These are phyloP conservation scores for Talaromyces wortmannii DNA, from an alignment of 495 filamentous ascomycete genomes.

Conservation along the genomic window DNA sequence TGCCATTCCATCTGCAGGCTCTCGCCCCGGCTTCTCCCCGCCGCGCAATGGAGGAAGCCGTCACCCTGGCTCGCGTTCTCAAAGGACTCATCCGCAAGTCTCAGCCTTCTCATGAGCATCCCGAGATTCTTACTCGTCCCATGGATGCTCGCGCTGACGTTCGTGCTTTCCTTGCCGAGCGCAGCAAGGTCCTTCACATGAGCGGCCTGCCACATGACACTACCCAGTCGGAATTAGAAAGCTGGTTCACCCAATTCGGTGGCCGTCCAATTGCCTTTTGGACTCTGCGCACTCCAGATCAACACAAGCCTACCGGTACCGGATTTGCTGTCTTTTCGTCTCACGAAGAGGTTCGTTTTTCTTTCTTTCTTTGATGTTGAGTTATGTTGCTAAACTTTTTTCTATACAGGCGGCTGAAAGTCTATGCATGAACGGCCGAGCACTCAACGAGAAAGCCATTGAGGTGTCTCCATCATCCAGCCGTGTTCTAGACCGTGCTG, in stretches of 20 bases:
- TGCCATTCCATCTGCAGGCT: constrained; percentile 96
- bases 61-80: constrained; percentile 87
- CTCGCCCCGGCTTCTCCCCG: constrained; percentile 94
- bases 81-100: constrained; percentile 92
- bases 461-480: constrained; percentile 96
- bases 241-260: constrained; percentile 98
- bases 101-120: constrained; percentile 85
- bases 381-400: constrained; percentile 3
- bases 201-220: constrained; percentile 96
- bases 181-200: constrained; percentile 97
- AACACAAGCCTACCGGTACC: constrained; percentile 96
- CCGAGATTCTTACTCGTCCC: constrained; percentile 85
- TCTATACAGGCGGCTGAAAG: constrained; percentile 76
- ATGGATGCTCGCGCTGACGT: constrained; percentile 98
- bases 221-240: constrained; percentile 95
- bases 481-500: constrained; percentile 88
- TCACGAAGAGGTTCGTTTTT: constrained; percentile 84
- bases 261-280: constrained; percentile 98
- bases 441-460: constrained; percentile 96
- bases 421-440: constrained; percentile 97
- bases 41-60: constrained; percentile 94
- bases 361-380: background rate
- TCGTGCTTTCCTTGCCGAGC: constrained; percentile 87
- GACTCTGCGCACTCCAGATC: constrained; percentile 95
- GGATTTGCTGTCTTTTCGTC: constrained; percentile 98